These are phyloP conservation scores for Scortechinia acanthostroma DNA, from an alignment of 2,329 filamentous ascomycete species.

Conservation along the genomic window DNA sequence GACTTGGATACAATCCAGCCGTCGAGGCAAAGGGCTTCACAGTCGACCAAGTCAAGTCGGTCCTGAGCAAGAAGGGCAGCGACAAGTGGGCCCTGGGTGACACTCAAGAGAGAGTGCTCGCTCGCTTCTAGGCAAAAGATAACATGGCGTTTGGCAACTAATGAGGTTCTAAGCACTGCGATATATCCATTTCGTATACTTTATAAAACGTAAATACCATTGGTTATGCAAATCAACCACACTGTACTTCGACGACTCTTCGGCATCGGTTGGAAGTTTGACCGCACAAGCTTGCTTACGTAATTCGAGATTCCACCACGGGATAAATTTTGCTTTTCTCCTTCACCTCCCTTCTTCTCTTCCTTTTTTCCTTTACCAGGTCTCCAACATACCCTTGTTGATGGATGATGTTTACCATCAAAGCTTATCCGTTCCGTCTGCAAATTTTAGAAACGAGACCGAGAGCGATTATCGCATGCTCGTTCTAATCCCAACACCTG, in stretches of 20 bases:
- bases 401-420: constrained; percentile 13
- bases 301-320: constrained; percentile 11
- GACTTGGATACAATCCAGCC: constrained; percentile 85
- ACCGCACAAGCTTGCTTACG: too few relatives aligned
- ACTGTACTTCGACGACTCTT: too few relatives aligned
- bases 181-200: constrained; percentile 11
- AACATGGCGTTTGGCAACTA: too few relatives aligned
- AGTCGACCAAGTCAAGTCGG: constrained; percentile 60
- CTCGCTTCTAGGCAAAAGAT: constrained; percentile 44
- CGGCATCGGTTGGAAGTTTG: too few relatives aligned
- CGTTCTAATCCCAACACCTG: constrained; percentile 29
- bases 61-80: constrained; percentile 59
- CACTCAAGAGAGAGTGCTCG: constrained; percentile 65
- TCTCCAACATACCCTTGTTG: constrained; percentile 34
- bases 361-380: constrained; percentile 16
- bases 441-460: constrained; percentile 31
- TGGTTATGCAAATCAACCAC: too few relatives aligned
- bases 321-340: constrained; percentile 7
- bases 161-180: neutral
- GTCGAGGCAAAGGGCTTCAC: constrained; percentile 86
- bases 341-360: constrained; percentile 15
- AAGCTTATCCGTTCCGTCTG: constrained; percentile 18
- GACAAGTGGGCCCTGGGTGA: constrained; percentile 76
- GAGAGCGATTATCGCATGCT: constrained; percentile 24
- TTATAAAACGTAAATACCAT: too few relatives aligned